These are phyloP conservation scores for Apophysomyces sp. DNA, from an alignment of 371 early-diverging fungal species.

Conservation along the genomic window DNA sequence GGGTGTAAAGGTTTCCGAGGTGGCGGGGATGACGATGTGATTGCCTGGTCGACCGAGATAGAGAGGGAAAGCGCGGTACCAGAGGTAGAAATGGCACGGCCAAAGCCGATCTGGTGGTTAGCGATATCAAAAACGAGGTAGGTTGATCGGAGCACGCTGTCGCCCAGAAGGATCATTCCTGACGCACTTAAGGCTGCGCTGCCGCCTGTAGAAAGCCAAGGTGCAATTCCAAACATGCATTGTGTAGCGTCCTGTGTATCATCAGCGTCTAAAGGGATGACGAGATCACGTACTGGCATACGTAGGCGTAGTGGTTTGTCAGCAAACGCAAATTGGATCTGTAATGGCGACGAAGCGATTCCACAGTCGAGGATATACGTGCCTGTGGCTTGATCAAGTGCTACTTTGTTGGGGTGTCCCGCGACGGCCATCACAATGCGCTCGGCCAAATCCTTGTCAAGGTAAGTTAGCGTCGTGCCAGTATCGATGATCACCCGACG, in stretches of 20 bases:
- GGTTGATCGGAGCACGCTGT: conserved; percentile 25
- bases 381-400: conserved; percentile 15
- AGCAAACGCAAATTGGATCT: not conserved
- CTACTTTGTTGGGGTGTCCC: not conserved
- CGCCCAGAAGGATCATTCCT: conserved; percentile 32
- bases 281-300: conserved; percentile 22
- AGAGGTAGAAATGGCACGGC: conserved; percentile 2
- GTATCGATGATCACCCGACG: conserved; percentile 36
- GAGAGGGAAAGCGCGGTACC: not conserved
- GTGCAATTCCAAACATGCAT: conserved; percentile 39
- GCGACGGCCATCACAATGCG: conserved; percentile 16
- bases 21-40: not conserved
- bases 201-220: conserved; percentile 8
- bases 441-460: conserved; percentile 20
- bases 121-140: conserved; percentile 43
- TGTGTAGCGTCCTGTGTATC: conserved; percentile 1
- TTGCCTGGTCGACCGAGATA: not conserved
- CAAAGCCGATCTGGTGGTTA: conserved; percentile 29
- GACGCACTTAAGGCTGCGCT: not conserved
- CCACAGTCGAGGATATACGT: conserved; percentile 9
- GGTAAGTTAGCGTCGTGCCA: conserved; percentile 32
- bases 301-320: conserved; percentile 6
- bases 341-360: not conserved
- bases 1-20: not conserved
- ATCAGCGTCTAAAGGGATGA: conserved; percentile 25